phyloP scores from a whole-genome alignment of 108 stramenopile species.

The Cyclotella kingstonii region DNA sequence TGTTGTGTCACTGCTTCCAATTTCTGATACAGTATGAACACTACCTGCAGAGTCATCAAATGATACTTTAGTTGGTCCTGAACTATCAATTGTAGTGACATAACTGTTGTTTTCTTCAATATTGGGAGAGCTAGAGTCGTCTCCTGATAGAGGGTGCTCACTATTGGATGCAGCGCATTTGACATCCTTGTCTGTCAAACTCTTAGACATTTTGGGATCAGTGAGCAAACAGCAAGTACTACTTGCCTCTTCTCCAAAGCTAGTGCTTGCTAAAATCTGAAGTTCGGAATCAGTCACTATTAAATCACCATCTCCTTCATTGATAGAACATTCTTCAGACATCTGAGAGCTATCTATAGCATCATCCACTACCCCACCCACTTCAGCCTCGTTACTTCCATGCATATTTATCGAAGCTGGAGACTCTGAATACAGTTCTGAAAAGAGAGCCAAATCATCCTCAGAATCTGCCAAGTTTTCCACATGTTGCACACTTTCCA shows the following conservation, averaged over 20 bases:
- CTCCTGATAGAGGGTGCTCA: too few species aligned
- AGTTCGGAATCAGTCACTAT: background rate
- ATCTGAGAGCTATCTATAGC: constrained; percentile 4
- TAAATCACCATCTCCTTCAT: constrained; percentile 22
- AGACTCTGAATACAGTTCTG: constrained; percentile 78
- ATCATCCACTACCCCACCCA: background rate
- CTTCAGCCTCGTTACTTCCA: background rate
- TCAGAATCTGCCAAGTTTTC: constrained; percentile 55
- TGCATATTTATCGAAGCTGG: constrained; percentile 68
- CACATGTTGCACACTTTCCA: constrained; percentile 3
- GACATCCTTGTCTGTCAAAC: too few species aligned
- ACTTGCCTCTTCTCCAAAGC: too few species aligned
- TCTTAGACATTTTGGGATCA: too few species aligned
- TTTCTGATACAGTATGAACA: constrained; percentile 19
- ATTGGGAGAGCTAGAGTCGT: too few species aligned
- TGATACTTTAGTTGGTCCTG: background rate
- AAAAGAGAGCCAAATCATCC: constrained; percentile 60
- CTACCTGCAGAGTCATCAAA: background rate
- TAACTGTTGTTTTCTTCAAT: background rate
- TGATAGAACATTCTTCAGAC: constrained; percentile 33
- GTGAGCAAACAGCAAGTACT: too few species aligned
- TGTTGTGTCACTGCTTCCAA: constrained; percentile 16
- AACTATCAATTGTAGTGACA: background rate
- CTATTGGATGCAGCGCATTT: too few species aligned
- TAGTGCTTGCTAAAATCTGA: background rate